These are phyloP conservation scores for Macroventuria anomochaeta DNA, from an alignment of 2,329 filamentous ascomycete genomes.

Conservation along the genomic window DNA sequence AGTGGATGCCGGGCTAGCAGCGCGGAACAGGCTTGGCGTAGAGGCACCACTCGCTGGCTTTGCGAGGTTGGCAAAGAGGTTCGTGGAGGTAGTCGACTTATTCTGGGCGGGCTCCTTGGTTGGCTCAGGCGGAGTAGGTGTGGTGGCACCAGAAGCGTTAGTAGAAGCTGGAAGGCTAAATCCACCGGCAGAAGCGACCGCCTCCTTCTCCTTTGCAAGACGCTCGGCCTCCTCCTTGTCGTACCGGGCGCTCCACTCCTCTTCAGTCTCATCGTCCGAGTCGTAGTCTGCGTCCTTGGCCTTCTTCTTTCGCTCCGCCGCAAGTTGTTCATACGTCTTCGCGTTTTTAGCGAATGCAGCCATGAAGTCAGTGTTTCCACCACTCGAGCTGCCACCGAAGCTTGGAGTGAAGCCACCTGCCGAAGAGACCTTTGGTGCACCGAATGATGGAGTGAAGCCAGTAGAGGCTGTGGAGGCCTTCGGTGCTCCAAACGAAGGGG, in stretches of 20 bases:
- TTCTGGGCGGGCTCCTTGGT: neutral
- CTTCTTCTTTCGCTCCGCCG: conserved; percentile 45
- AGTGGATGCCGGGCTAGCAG: conserved; percentile 41
- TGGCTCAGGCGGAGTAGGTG: conserved; percentile 6
- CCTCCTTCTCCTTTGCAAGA: conserved; percentile 35
- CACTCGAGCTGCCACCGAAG: conserved; percentile 23
- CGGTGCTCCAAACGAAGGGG: conserved; percentile 12
- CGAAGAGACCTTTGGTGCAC: conserved; percentile 8
- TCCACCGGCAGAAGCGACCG: conserved; percentile 26
- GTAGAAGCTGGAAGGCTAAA: conserved; percentile 26
- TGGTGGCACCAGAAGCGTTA: conserved; percentile 11
- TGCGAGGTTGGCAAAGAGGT: conserved; percentile 26
- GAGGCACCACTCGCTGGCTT: conserved; percentile 33
- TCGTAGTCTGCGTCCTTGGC: conserved; percentile 46
- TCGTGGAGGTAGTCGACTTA: conserved; percentile 20
- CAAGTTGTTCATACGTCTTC: conserved; percentile 42
- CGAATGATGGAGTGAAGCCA: conserved; percentile 13
- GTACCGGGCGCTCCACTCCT: conserved; percentile 42
- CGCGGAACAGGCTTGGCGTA: conserved; percentile 33
- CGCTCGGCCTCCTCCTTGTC: conserved; percentile 41
- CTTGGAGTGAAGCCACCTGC: conserved; percentile 18
- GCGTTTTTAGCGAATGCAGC: conserved; percentile 40
- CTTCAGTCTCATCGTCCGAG: conserved; percentile 45
- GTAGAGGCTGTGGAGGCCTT: conserved; percentile 3
- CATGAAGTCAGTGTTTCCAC: conserved; percentile 29